Evolutionary conservation across 768 basidiomycete species (phyloP).

Genomic region (Lentinula aciculospora): DNA sequence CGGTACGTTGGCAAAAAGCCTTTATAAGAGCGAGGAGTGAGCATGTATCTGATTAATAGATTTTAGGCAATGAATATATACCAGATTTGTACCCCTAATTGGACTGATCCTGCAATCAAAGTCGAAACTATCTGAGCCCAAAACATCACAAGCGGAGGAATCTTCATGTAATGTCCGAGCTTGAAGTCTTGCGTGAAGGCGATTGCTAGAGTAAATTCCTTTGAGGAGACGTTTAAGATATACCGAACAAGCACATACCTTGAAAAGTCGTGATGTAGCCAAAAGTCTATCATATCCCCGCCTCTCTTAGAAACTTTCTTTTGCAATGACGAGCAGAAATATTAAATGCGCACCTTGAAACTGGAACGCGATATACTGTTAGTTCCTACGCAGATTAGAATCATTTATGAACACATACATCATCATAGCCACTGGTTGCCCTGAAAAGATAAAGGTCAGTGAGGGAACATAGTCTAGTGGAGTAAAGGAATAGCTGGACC

Average conservation of each 20-base stretch:
- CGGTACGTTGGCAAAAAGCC: conserved; percentile 58
- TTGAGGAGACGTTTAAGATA: neutral
- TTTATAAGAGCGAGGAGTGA: neutral
- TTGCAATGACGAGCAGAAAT: neutral
- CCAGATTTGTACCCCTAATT: conserved; percentile 59
- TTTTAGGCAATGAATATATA: conserved; percentile 12
- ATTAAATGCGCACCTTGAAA: neutral
- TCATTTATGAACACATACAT: conserved; percentile 18
- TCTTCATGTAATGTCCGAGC: conserved; percentile 24
- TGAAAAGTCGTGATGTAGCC: conserved; percentile 29
- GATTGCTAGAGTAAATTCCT: conserved; percentile 16
- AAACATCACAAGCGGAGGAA: conserved; percentile 54
- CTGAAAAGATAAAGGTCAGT: conserved; percentile 8
- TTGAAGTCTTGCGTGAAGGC: conserved; percentile 48
- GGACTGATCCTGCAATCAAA: conserved; percentile 56
- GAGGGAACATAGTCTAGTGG: neutral
- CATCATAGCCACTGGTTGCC: conserved; percentile 32
- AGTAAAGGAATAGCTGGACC: neutral
- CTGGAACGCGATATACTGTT: neutral
- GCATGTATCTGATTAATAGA: neutral
- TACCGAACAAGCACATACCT: conserved; percentile 11
- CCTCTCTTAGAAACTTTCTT: conserved; percentile 8
- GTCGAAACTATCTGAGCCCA: conserved; percentile 49
- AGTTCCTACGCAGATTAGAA: neutral
- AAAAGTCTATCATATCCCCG: conserved; percentile 16